Percentiles rank a stretch among this genome's conserved stretches.
Conservation (phyloP, 768 basidiomycete genomes). For the Pleurotus salmoneostramineus region DNA sequence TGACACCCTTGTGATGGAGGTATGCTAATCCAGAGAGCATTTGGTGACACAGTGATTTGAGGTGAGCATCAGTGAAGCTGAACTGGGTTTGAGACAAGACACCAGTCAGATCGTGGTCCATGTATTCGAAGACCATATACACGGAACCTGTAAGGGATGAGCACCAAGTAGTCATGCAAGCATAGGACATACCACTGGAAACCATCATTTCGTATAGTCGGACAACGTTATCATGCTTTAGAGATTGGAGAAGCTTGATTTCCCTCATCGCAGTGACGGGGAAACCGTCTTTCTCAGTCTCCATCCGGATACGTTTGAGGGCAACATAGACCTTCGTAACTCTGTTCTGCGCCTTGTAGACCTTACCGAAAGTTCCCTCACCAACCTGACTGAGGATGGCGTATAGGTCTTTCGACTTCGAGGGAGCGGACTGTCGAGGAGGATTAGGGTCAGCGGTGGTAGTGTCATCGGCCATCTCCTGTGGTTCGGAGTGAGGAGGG, state of each 20-base stretch:
- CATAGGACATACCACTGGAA: constrained; percentile 67
- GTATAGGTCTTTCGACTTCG: constrained; percentile 55
- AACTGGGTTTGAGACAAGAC: constrained; percentile 90
- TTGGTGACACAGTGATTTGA: constrained; percentile 94
- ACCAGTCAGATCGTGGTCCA: constrained; percentile 98
- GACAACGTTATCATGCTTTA: constrained; percentile 88
- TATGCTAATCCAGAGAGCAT: constrained; percentile 95
- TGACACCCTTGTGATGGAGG: constrained; percentile 92
- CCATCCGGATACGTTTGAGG: constrained; percentile 96
- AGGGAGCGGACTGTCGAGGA: constrained; percentile 9
- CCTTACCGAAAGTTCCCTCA: constrained; percentile 98
- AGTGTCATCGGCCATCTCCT: constrained; percentile 4
- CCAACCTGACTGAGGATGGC: constrained; percentile 91
- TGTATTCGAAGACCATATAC: constrained; percentile 99
- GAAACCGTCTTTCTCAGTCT: constrained; percentile 95
- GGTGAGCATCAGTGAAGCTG: constrained; percentile 76
- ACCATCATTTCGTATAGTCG: constrained; percentile 98
- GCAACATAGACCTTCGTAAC: constrained; percentile 79
- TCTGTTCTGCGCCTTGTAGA: constrained; percentile 89
- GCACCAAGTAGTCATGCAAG: constrained; percentile 1
- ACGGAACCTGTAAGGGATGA: constrained; percentile 64
- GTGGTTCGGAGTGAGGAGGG: background rate
- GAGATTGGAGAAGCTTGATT: constrained; percentile 92
- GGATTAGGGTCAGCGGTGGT: constrained; percentile 11
- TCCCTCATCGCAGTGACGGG: constrained; percentile 99